phyloP scores from a whole-genome alignment of 192 early-diverging fungal genomes.

The Backusella parvicylindrica region DNA sequence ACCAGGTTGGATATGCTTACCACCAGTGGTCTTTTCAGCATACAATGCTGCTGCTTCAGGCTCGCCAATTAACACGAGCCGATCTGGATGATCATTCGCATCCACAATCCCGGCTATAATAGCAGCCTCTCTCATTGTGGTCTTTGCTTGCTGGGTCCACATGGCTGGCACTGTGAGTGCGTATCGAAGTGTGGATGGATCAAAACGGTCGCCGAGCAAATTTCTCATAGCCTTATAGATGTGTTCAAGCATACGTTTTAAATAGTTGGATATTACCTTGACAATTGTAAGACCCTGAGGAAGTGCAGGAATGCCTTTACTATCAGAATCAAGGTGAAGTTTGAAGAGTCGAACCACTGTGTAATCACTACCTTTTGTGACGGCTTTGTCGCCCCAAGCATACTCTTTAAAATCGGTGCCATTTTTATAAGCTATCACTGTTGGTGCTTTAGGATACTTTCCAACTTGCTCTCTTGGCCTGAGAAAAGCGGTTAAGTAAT shows the following conservation, averaged over 20 bases:
- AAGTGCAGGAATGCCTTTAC: constrained; percentile 33
- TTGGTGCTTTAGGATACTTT: constrained; percentile 30
- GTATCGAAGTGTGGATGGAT: constrained; percentile 36
- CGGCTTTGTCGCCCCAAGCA: constrained; percentile 40
- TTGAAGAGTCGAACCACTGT: constrained; percentile 43
- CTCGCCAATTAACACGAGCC: constrained; percentile 34
- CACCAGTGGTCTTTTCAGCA: constrained; percentile 38
- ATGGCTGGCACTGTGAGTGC: constrained; percentile 50
- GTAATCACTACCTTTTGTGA: constrained; percentile 32
- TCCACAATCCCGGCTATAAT: constrained; percentile 39
- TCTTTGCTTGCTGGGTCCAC: constrained; percentile 47
- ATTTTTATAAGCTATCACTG: constrained; percentile 33
- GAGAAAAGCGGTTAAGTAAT: not conserved
- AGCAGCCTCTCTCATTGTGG: constrained; percentile 44
- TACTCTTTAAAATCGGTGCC: constrained; percentile 31
- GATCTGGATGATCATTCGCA: constrained; percentile 38
- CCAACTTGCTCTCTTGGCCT: not conserved
- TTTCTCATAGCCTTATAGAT: constrained; percentile 19
- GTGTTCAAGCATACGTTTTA: constrained; percentile 37
- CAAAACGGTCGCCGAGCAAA: constrained; percentile 26
- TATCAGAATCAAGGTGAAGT: constrained; percentile 43
- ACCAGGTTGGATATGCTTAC: constrained; percentile 38
- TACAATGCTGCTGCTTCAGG: constrained; percentile 51
- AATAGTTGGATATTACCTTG: constrained; percentile 51
- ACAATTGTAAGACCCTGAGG: constrained; percentile 44